These are phyloP conservation scores for Amanita exitialis DNA, from an alignment of 768 basidiomycete genomes.

Conservation along the genomic window DNA sequence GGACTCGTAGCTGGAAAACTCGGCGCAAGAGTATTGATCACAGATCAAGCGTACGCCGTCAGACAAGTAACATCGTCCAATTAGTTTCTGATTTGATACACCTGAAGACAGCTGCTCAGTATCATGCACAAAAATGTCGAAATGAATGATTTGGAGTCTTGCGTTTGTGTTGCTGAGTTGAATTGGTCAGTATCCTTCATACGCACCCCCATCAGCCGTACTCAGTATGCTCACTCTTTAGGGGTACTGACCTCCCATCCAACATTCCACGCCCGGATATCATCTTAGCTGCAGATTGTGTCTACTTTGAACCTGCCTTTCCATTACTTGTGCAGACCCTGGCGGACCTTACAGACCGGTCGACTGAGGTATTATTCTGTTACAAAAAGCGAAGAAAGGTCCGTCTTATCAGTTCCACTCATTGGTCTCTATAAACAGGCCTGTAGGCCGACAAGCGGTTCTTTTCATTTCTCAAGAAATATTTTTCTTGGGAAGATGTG, in stretches of 20 bases:
- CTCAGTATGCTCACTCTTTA: conserved; percentile 17
- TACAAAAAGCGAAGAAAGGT: conserved; percentile 93
- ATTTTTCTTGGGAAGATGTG: conserved; percentile 67
- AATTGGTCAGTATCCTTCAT: conserved; percentile 54
- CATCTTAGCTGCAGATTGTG: conserved; percentile 88
- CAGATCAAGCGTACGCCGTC: conserved; percentile 78
- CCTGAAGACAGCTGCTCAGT: conserved; percentile 55
- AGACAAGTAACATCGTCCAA: conserved; percentile 3
- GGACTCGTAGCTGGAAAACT: conserved; percentile 72
- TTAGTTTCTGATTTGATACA: conserved; percentile 7
- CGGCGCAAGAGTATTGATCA: conserved; percentile 61
- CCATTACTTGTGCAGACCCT: conserved; percentile 79
- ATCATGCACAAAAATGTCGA: conserved; percentile 72
- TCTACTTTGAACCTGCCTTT: conserved; percentile 92
- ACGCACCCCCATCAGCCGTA: not conserved
- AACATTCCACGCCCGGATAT: conserved; percentile 45
- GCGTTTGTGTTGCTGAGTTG: conserved; percentile 56
- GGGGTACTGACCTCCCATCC: conserved; percentile 55
- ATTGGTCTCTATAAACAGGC: not conserved
- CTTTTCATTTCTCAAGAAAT: conserved; percentile 68
- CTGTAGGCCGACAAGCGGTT: conserved; percentile 80
- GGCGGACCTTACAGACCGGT: conserved; percentile 42
- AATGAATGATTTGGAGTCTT: conserved; percentile 48
- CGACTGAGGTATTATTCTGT: conserved; percentile 75
- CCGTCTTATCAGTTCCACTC: not conserved